Conservation (phyloP, 805 yeast species). For the Sungouiozyma intestinalis region DNA sequence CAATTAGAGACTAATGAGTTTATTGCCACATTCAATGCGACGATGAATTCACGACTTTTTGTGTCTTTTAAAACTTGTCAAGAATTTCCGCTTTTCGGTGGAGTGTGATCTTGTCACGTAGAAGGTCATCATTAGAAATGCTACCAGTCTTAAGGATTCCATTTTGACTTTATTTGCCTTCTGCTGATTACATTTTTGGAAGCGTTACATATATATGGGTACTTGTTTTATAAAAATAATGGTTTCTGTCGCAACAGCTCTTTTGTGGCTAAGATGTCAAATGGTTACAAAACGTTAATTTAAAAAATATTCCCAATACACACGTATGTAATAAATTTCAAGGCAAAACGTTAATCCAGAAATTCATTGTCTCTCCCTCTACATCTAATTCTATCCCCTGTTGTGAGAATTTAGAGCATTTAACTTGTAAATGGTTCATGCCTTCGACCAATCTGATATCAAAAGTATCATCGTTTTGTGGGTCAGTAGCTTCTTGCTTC, state of each 20-base stretch:
- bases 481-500: slow-evolving; percentile 1
- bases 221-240: too few relatives aligned
- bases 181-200: too few relatives aligned
- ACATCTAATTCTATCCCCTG: slow-evolving; percentile 6
- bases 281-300: not conserved
- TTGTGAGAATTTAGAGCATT: slow-evolving; percentile 2
- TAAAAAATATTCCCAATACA: too few relatives aligned
- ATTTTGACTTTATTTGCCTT: too few relatives aligned
- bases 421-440: slow-evolving; percentile 20
- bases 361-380: slow-evolving; percentile 16
- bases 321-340: too few relatives aligned
- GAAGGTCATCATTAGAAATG: not conserved
- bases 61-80: not conserved
- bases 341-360: slow-evolving; percentile 27
- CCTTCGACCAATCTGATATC: slow-evolving; percentile 26
- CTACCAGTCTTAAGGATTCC: not conserved
- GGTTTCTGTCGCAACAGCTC: not conserved
- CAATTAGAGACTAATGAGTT: too few relatives aligned
- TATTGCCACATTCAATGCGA: too few relatives aligned
- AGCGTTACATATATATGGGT: not conserved
- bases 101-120: not conserved
- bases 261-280: not conserved
- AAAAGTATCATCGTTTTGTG: slow-evolving; percentile 13
- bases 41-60: too few relatives aligned
- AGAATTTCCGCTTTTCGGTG: not conserved